Base-by-base conservation (phyloP, 2,329 filamentous ascomycete species). In the Teratosphaeriaceae sp. region DNA sequence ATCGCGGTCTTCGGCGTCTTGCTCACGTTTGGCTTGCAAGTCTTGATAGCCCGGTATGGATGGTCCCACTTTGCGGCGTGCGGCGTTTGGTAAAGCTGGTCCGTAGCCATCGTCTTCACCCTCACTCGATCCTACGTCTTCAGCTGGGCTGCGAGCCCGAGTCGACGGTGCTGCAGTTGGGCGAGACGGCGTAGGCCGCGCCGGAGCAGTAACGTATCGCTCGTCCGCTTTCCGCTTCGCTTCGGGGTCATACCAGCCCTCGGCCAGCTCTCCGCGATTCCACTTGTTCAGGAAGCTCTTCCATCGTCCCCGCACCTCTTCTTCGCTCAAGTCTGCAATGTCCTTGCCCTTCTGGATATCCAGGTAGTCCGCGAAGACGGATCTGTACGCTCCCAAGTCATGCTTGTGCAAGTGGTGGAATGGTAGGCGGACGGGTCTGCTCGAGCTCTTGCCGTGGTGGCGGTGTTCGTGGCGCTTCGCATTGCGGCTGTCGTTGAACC, bases 231-330 rank as follows among this genome's bases (percentile, higher is more conserved):
- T 73, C 49, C 72, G 63, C 48, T 86, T 79, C 50, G 80, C 85
- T 45, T 76, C 76, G 6, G 88, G 85, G 59, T 94, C 87, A 65
- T 97, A 98, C 90, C 90, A 98, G 36, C 87, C 87, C 64, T 90
- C 84, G 3, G 85, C 84, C 50, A 97, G 72, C 67, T 90, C 86
- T 59, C 82, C 84, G 56, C 80, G 78, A 69, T 98, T 98, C 90
- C 92, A 98, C 72, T 88, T 90, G 3, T 77, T 74, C 11, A 90
- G 64, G 57, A 97, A 98, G 61, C 88, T 90, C 74, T 95, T 95
- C 88, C 90, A 98, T 43, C 90, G 73, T 1, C 89, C 88, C 51
- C 75, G 83, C 1, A 81, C 66, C 61, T 96, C 89, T n/a, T 77
- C 75, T 49, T 87, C 82, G 43, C 80, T 76, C 52, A 97, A 71